These are phyloP conservation scores for Naganishia vishniacii DNA, from an alignment of 768 basidiomycete genomes.

Conservation along the genomic window DNA sequence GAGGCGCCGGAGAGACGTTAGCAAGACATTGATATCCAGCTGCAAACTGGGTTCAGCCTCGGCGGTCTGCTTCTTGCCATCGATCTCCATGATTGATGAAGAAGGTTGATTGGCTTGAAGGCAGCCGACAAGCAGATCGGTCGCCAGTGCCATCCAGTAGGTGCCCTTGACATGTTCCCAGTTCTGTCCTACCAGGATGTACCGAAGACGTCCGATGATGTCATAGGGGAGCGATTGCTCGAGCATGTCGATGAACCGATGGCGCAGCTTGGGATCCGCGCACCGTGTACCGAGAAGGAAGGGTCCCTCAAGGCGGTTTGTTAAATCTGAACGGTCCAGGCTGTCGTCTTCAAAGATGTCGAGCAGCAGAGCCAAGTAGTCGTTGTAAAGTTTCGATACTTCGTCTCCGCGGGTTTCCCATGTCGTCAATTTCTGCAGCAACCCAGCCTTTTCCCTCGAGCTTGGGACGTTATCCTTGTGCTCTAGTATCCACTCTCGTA, in stretches of 20 bases:
- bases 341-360: conserved; percentile 86
- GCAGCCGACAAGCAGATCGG: conserved; percentile 82
- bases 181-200: conserved; percentile 83
- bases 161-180: conserved; percentile 90
- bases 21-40: conserved; percentile 51
- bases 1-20: conserved; percentile 75
- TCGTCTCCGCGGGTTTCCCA: conserved; percentile 72
- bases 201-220: conserved; percentile 72
- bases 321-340: conserved; percentile 85
- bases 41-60: conserved; percentile 16
- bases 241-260: conserved; percentile 80
- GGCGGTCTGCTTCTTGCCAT: conserved; percentile 2
- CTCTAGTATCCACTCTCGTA: conserved; percentile 82
- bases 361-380: conserved; percentile 81
- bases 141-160: conserved; percentile 88
- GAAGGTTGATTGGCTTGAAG: conserved; percentile 45
- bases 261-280: conserved; percentile 68
- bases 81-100: conserved; percentile 1
- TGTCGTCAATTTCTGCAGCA: conserved; percentile 79
- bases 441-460: conserved; percentile 87
- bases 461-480: conserved; percentile 76
- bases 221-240: conserved; percentile 82
- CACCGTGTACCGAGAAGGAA: conserved; percentile 88
- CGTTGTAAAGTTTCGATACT: conserved; percentile 59
- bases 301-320: conserved; percentile 82